Base-by-base conservation (phyloP, 208 protist genomes). In the Trypanosoma boissoni region DNA sequence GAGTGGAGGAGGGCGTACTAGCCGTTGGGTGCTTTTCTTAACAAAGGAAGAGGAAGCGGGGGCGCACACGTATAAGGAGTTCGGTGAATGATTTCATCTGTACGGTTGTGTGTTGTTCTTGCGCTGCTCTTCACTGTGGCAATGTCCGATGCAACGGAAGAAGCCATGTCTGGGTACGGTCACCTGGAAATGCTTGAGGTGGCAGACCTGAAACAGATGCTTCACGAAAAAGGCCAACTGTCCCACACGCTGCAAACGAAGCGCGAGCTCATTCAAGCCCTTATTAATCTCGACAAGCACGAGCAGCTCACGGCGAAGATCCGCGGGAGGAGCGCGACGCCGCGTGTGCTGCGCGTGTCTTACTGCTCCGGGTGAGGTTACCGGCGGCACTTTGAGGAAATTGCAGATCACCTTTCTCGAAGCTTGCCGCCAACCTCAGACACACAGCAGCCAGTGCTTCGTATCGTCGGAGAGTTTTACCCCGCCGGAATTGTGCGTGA, bases 311-410 rank as follows among this genome's bases (percentile, higher is more conserved):
- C 65, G 5, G 55, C 56, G 42, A 53, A 68, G 20, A 68, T 81
- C 28, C 42, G 72, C 43, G 50, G 39, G 49, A 62, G 56, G 3
- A 61, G 26, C 9, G 14, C 39, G 0, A 39, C n/a, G 24, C 51
- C 32, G 23, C 64, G 63, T 27, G 52, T 58, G 27, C 48, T 71
- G 0, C 64, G 56, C 29, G 76, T 89, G 50, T 56, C 75, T 59
- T 89, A 84, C 60, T 89, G 82, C 52, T 86, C 73, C 27, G 82
- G 82, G 41, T 89, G 82, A 86, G 82, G 82, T 26, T 89, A 89
- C 67, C 72, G 72, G 70, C 80, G 82, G 76, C 79, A 89, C 72
- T 89, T 84, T 70, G 78, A 86, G 32, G 74, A 89, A 21, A 64
- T 83, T 29, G 74, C 58, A 51, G 48, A 68, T 28, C 46, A 80